Percentiles rank a stretch among this genome's conserved stretches.
These are phyloP conservation scores for Fragilariopsis cylindrus DNA, from an alignment of 108 stramenopile species.

Conservation along the genomic window DNA sequence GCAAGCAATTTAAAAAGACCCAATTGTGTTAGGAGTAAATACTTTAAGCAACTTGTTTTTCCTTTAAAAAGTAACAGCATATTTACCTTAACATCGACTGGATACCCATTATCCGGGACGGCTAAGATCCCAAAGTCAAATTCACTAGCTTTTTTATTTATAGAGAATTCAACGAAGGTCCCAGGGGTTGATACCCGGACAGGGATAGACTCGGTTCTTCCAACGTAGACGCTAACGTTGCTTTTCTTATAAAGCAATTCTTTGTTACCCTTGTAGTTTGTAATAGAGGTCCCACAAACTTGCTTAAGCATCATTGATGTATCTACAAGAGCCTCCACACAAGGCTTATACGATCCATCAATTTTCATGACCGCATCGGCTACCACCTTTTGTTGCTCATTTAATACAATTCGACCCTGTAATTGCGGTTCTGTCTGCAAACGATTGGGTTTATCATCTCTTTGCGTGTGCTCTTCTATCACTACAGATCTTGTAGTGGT, in stretches of 20 bases:
- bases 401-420: neutral
- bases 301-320: constrained; percentile 15
- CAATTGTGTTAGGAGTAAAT: neutral
- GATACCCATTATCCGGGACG: constrained; percentile 8
- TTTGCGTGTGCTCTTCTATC: neutral
- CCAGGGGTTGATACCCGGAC: constrained; percentile 11
- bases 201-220: constrained; percentile 12
- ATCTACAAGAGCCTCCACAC: neutral
- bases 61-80: neutral
- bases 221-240: constrained; percentile 13
- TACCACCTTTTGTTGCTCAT: constrained; percentile 2
- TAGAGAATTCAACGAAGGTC: constrained; percentile 19
- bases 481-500: neutral
- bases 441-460: neutral
- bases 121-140: constrained; percentile 3
- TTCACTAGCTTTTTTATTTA: constrained; percentile 13
- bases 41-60: neutral
- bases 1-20: neutral
- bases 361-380: constrained; percentile 3
- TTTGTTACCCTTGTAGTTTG: constrained; percentile 10
- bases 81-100: constrained; percentile 11
- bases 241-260: constrained; percentile 8
- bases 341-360: constrained; percentile 10
- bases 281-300: neutral
- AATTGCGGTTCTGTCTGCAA: neutral